Evolutionary conservation across 2,329 filamentous ascomycete genomes (phyloP).

Genomic region (Cytospora paraplurivora): DNA sequence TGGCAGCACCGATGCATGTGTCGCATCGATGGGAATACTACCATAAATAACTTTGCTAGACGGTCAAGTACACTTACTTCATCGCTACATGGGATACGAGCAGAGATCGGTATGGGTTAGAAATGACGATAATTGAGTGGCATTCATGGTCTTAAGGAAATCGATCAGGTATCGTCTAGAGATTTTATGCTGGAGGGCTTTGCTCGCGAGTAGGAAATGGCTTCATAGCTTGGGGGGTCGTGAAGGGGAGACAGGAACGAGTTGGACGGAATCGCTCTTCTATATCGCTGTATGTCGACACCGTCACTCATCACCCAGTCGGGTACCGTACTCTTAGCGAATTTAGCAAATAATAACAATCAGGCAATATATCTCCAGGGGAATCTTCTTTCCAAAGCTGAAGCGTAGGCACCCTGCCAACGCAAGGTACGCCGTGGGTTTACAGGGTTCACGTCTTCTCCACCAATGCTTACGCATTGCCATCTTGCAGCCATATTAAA

Average conservation of each 20-base stretch:
- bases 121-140: not conserved
- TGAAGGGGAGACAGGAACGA: not conserved
- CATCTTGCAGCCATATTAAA: slow-evolving; percentile 8
- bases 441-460: slow-evolving; percentile 17
- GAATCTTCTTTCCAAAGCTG: slow-evolving; percentile 15
- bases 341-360: not conserved
- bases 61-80: no score
- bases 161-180: not conserved
- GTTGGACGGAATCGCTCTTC: not conserved
- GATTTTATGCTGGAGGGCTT: not conserved
- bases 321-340: not conserved
- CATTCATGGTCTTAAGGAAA: no score
- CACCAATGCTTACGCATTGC: slow-evolving; percentile 18
- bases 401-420: slow-evolving; percentile 16
- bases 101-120: not conserved
- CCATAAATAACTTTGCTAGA: no score
- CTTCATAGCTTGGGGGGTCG: not conserved
- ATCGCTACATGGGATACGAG: not conserved
- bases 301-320: not conserved
- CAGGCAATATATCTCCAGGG: not conserved
- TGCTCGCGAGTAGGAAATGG: not conserved
- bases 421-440: slow-evolving; percentile 14
- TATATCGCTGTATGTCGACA: not conserved
- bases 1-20: no score
- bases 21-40: no score